Base-by-base conservation (phyloP, 176 grass and related monocot species). In the Aegilops tauschii region DNA sequence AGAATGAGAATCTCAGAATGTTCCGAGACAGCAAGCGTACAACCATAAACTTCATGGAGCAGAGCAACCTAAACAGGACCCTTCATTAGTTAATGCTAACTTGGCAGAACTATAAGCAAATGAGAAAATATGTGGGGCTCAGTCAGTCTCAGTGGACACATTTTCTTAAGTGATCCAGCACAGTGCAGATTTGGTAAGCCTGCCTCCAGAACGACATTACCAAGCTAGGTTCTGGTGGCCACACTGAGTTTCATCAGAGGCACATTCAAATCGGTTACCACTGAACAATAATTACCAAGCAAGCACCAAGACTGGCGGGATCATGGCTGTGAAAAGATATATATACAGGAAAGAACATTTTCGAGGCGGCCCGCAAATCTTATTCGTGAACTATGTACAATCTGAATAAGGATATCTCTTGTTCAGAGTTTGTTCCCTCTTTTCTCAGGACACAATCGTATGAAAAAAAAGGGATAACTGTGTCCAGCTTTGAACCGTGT, bases 361-460 rank as follows among this genome's bases (percentile, higher is more conserved):
- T 42, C 14, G 17, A 86, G 20, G 12, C 25, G 58, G n/a, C 75
- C 27, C 68, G 59, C 27, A 82, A 85, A 83, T 61, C 25, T 84
- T 84, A 91, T 90, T 90, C 67, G 1, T 79, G 49, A 80, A 59
- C 69, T 85, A 88, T 88, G 52, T 85, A 91, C 90, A 91, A 82
- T 81, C 76, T 88, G 70, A 81, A 84, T 35, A 77, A 77, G 61
- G 70, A 71, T 66, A 76, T 64, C 64, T 65, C 81, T 69, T 76
- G 79, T 35, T 62, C 12, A 59, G 6, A 87, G 81, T 87, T 36
- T 61, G n/a, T 54, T 50, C 50, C 76, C 40, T 76, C 81, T 87
- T 64, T 54, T 61, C 31, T 13, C 40, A 83, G 86, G 90, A 93
- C 90, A 95, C 90, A 95, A 88, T 92, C 88, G 87, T 81, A 68